Evolutionary conservation across 208 protist species (phyloP), one percentile per base, ranked within the genome.

Genomic region (Crithidia expoeki): DNA sequence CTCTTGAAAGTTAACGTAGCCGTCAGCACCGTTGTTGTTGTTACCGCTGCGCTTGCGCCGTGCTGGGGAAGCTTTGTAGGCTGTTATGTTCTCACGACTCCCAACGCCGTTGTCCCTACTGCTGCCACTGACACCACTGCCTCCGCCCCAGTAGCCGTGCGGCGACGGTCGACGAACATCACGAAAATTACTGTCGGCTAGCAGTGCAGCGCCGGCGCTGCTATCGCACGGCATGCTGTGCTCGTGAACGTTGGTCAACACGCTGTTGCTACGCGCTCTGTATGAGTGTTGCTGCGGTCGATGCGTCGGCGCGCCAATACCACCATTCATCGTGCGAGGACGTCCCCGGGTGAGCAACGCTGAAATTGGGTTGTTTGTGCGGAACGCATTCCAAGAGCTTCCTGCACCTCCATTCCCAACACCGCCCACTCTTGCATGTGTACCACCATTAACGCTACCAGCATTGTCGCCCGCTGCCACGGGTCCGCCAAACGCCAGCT

Each of bases 341-440:
- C 60, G 61, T 7, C 32, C 61, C 1, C 62, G 56, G 12, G 72
- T 52, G 46, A 71, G 63, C 19, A 67, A 21, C 16, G 59, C 46
- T 23, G 63, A 65, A 23, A 58, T 76, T 0, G 72, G 62, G n/a
- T 70, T 66, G 46, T 21, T 28, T 5, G 50, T 30, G 0, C 40
- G 23, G 46, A 52, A 59, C 28, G 55, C 58, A 10, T n/a, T n/a
- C n/a, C n/a, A n/a, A n/a, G n/a, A n/a, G n/a, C n/a, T n/a, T n/a
- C 23, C 17, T 21, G 42, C 42, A 34, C n/a, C 25, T 9, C 42
- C 44, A 34, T 9, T 44, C 9, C 40, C 58, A 38, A 21, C 27
- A 33, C 58, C 58, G 5, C 30, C 36, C 4, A 4, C 51, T 21
- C 33, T 6, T n/a, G 27, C 42, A n/a, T n/a, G n/a, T n/a, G n/a